Percentiles rank a stretch among this genome's conserved stretches.
phyloP scores from a whole-genome alignment of 192 early-diverging fungal genomes.

The Globomyces pollinis-pini region DNA sequence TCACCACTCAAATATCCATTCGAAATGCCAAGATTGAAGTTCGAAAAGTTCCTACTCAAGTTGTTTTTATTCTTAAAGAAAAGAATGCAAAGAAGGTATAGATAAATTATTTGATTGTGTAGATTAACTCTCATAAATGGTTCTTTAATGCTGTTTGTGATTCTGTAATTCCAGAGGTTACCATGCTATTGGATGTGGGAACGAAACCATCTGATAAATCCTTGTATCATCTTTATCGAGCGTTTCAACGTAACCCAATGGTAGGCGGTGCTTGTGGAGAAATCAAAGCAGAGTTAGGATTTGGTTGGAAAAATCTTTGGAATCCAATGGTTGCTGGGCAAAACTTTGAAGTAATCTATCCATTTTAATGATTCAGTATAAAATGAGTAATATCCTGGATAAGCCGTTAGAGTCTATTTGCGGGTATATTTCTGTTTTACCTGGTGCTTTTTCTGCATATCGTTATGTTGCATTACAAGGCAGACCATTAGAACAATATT shows the following conservation, averaged over 20 bases:
- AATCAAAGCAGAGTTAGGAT: conserved; percentile 61
- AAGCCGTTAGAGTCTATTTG: conserved; percentile 66
- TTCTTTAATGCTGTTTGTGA: conserved; percentile 56
- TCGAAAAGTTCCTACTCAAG: conserved; percentile 50
- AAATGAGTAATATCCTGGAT: conserved; percentile 71
- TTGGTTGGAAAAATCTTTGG: conserved; percentile 47
- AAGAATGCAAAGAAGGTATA: conserved; percentile 43
- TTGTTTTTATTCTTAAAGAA: conserved; percentile 61
- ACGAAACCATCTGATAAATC: not conserved
- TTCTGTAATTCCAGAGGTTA: conserved; percentile 36
- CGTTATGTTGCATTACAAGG: conserved; percentile 62
- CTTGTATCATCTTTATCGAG: not conserved
- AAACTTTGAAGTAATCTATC: no score
- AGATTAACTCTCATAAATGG: conserved; percentile 61
- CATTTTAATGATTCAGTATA: no score
- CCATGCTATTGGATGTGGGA: conserved; percentile 19
- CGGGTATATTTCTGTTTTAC: conserved; percentile 70
- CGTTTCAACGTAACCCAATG: conserved; percentile 2
- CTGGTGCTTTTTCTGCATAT: conserved; percentile 73
- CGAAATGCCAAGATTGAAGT: conserved; percentile 10
- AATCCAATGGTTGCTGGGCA: conserved; percentile 76
- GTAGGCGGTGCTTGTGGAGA: conserved; percentile 78
- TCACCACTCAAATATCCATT: conserved; percentile 51
- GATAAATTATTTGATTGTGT: conserved; percentile 17
- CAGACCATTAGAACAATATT: conserved; percentile 65